Percentiles rank a stretch among this genome's conserved stretches.
Conservation (phyloP, 768 basidiomycete species). For the Gyrodon lividus region DNA sequence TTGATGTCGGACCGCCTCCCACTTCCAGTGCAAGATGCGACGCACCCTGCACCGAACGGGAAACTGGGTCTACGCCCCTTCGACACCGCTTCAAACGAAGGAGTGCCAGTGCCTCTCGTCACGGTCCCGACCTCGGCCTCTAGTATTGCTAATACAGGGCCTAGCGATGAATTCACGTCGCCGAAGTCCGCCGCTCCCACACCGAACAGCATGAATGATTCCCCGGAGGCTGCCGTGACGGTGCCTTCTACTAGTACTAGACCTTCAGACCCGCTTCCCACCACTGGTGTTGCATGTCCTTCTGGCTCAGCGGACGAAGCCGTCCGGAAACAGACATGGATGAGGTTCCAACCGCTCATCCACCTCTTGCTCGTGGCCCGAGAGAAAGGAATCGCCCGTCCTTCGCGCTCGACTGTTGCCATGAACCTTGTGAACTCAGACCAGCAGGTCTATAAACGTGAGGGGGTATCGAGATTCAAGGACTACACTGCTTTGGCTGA, state of each 20-base stretch:
- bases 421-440: slow-evolving; percentile 31
- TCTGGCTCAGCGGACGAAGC: slow-evolving; percentile 4
- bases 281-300: background rate
- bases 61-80: slow-evolving; percentile 7
- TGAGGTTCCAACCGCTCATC: slow-evolving; percentile 32
- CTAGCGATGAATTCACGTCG: background rate
- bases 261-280: slow-evolving; percentile 5
- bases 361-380: slow-evolving; percentile 20
- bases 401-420: slow-evolving; percentile 42
- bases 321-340: slow-evolving; percentile 14
- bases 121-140: background rate
- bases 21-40: slow-evolving; percentile 1
- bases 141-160: background rate
- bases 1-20: slow-evolving; percentile 4
- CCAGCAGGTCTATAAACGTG: slow-evolving; percentile 24
- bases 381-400: slow-evolving; percentile 30
- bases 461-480: slow-evolving; percentile 26
- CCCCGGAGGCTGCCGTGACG: background rate
- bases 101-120: background rate
- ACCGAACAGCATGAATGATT: slow-evolving; percentile 2
- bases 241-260: slow-evolving; percentile 1
- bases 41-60: slow-evolving; percentile 7
- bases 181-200: slow-evolving; percentile 3
- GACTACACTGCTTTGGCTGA: slow-evolving; percentile 30
- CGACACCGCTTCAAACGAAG: slow-evolving; percentile 3